These are phyloP conservation scores for Termitomyces sp. DNA, from an alignment of 768 basidiomycete species.

Conservation along the genomic window DNA sequence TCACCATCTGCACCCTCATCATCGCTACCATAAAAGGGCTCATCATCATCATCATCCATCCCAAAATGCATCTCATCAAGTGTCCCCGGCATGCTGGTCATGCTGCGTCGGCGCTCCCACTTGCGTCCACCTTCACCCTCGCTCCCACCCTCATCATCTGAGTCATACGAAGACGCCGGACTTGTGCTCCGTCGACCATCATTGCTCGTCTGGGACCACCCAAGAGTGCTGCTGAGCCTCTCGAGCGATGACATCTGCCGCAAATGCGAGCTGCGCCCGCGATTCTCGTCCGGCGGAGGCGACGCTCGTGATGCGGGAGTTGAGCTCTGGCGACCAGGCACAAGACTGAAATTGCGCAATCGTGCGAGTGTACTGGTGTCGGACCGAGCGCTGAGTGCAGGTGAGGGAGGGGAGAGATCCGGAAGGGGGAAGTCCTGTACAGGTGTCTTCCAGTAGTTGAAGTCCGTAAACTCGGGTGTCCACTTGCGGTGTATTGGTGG, in stretches of 20 bases:
- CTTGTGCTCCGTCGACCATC: conserved; percentile 46
- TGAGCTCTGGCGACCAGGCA: conserved; percentile 40
- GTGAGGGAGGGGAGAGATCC: conserved; percentile 83
- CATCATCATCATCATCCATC: conserved; percentile 48
- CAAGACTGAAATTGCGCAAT: conserved; percentile 76
- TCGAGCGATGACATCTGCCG: conserved; percentile 80
- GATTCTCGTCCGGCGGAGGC: conserved; percentile 28
- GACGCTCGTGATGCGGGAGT: conserved; percentile 26
- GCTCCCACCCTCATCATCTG: conserved; percentile 47
- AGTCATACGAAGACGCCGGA: conserved; percentile 57
- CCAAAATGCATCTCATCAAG: conserved; percentile 62
- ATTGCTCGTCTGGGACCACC: conserved; percentile 37
- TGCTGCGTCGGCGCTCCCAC: conserved; percentile 55
- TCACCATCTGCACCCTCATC: conserved; percentile 34
- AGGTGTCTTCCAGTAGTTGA: conserved; percentile 92
- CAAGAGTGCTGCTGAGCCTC: conserved; percentile 59
- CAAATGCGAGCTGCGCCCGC: conserved; percentile 40
- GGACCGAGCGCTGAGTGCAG: conserved; percentile 90
- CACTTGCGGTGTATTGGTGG: conserved; percentile 91
- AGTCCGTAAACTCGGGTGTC: conserved; percentile 91
- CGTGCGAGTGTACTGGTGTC: conserved; percentile 78
- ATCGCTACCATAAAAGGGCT: conserved; percentile 30
- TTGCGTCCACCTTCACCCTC: conserved; percentile 36
- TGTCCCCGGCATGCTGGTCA: conserved; percentile 87
- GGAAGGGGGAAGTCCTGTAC: conserved; percentile 79